Base-by-base conservation (phyloP, 345 rosid genomes). In the Brassica nigra region DNA sequence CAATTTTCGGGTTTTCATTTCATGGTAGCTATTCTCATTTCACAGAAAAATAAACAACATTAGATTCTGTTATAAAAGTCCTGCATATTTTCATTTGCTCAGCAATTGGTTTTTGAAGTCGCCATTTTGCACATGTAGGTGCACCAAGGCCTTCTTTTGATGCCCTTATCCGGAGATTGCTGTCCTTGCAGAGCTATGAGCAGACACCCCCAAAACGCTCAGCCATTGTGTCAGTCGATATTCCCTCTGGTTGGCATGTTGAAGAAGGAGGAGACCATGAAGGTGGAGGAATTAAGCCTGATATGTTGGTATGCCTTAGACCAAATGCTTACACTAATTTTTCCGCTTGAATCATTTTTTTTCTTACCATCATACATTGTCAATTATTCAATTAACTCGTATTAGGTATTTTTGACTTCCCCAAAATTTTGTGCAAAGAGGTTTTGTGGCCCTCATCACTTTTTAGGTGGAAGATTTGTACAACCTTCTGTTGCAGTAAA, bases 211-310 rank as follows among this genome's bases (percentile, higher is more conserved):
- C 75, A 58, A 91, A 82, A 76, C 71, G 70, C 59, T 80, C 91
- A 14, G 87, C 66, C 68, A 83, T 92, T 64, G 95, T 95, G 70
- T 89, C 98, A 36, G 75, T 95, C 2, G 99, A 95, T 83, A 89
- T 95, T 85, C 99, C 98, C 28, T 95, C 99, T 62, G 98, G 99
- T 44, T 95, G 99, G 99, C 93, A 95, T 82, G 97, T 93, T 70
- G 97, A 95, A 83, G 93, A 91, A 83, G 99, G 27, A 23, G 27
- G 98, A 75, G 91, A 93, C 78, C 54, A 71, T 74, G 80, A 80
- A 58, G 89, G 90, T 74, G 86, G 78, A 74, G 96, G 96, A 78
- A 88, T 95, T 79, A 91, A 87, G 76, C 99, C 99, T 68, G 93
- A 93, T 78, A 89, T 95, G 97, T 80, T 95, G 98, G 99, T 95